Evolutionary conservation across 2,329 filamentous ascomycete species (phyloP).

Genomic region (Stagonosporopsis tanaceti): DNA sequence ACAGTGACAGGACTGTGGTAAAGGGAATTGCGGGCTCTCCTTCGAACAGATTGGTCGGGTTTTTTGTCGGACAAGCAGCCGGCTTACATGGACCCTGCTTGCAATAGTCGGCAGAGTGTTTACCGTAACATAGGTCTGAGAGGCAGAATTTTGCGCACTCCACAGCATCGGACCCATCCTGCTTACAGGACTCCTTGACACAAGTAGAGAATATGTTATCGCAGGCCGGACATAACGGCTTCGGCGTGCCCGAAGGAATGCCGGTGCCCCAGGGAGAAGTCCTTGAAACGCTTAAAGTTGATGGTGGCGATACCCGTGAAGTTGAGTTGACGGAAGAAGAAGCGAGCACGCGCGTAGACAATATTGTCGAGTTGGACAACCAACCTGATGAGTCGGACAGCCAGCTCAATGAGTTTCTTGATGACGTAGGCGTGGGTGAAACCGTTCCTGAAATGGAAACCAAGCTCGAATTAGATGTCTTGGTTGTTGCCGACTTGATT

Average conservation of each 20-base stretch:
- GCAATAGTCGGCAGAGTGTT: not conserved
- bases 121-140: not conserved
- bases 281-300: not conserved
- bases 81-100: conserved; percentile 8
- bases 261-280: not conserved
- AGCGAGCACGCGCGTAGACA: not conserved
- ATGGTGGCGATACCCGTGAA: not conserved
- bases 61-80: conserved; percentile 6
- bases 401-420: too few species aligned
- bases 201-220: not conserved
- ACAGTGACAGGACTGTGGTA: conserved; percentile 2
- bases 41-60: not conserved
- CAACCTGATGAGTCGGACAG: not conserved
- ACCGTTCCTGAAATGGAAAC: not conserved
- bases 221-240: not conserved
- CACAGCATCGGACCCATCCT: conserved; percentile 4
- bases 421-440: not conserved
- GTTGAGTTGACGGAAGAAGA: not conserved
- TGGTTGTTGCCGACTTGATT: not conserved
- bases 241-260: not conserved
- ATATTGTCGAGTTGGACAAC: not conserved
- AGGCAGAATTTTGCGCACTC: conserved; percentile 9
- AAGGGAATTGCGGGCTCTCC: conserved; percentile 3
- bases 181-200: not conserved
- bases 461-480: not conserved